These are phyloP conservation scores for Cystobasidiopsis lactophilus DNA, from an alignment of 768 basidiomycete species.

Conservation along the genomic window DNA sequence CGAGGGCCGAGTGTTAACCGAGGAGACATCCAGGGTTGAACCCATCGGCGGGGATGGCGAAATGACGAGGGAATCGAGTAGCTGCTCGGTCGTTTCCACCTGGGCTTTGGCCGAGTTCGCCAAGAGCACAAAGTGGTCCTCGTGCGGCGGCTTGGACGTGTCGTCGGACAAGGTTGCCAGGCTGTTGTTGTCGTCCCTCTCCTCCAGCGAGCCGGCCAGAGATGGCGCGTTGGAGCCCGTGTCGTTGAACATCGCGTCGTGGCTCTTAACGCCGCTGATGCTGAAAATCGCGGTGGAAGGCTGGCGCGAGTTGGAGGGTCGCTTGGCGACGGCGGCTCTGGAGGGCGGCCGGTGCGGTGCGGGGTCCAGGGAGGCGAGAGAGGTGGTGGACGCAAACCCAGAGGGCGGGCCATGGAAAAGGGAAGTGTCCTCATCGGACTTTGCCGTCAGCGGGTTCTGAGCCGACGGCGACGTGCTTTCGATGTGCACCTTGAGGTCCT, in stretches of 20 bases:
- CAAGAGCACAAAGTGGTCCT: slow-evolving; percentile 16
- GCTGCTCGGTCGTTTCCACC: slow-evolving; percentile 48
- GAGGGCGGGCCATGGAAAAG: not conserved
- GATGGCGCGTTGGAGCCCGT: slow-evolving; percentile 3
- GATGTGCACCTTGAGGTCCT: slow-evolving; percentile 48
- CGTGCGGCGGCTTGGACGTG: slow-evolving; percentile 4
- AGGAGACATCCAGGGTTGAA: too few relatives aligned
- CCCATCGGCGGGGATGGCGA: not conserved
- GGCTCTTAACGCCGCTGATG: not conserved
- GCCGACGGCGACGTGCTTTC: slow-evolving; percentile 27
- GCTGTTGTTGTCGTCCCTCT: not conserved
- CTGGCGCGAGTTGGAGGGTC: not conserved
- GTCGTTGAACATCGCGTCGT: not conserved
- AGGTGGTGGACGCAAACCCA: not conserved
- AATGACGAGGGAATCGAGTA: slow-evolving; percentile 34
- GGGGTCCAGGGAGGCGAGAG: not conserved
- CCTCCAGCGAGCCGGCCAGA: not conserved
- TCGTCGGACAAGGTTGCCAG: not conserved
- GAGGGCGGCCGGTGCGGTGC: not conserved
- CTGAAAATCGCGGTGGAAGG: not conserved
- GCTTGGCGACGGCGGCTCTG: not conserved
- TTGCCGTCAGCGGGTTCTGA: not conserved
- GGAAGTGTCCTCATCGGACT: not conserved
- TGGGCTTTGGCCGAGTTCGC: slow-evolving; percentile 34
- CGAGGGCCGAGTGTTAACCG: slow-evolving; percentile 5